phyloP scores from a whole-genome alignment of 306 rosid species.

The Vigna unguiculata region DNA sequence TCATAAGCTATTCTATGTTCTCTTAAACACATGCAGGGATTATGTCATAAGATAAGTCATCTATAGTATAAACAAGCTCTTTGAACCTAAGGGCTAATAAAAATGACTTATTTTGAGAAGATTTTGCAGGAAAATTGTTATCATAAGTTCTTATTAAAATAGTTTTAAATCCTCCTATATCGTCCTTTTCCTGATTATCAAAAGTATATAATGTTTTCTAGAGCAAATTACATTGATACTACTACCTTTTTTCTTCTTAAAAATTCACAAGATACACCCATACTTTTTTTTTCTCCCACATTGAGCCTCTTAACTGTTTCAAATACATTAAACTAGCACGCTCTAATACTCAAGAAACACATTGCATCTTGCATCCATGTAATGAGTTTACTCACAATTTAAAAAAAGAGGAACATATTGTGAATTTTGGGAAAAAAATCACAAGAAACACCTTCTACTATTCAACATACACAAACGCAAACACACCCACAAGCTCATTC shows the following conservation, averaged over 20 bases:
- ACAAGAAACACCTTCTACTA: too few relatives aligned
- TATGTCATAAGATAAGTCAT: not conserved
- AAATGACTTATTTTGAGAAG: too few relatives aligned
- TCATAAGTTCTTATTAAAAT: not conserved
- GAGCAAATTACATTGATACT: not conserved
- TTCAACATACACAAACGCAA: too few relatives aligned
- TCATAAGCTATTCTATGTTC: not conserved
- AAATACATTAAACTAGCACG: not conserved
- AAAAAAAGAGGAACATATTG: not conserved
- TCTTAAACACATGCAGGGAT: not conserved
- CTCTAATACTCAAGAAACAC: not conserved
- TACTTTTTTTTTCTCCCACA: not conserved
- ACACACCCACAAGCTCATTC: too few relatives aligned
- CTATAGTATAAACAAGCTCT: not conserved
- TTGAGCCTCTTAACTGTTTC: not conserved
- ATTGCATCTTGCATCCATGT: not conserved
- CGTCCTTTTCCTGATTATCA: not conserved
- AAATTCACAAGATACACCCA: not conserved
- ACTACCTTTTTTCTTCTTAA: not conserved
- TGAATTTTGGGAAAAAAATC: not conserved
- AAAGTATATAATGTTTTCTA: not conserved
- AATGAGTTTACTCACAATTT: not conserved
- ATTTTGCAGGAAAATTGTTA: too few relatives aligned
- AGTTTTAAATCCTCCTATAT: not conserved
- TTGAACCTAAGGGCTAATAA: not conserved